These are phyloP conservation scores for Avena eriantha DNA, from an alignment of 176 grass and related monocot species.

Conservation along the genomic window DNA sequence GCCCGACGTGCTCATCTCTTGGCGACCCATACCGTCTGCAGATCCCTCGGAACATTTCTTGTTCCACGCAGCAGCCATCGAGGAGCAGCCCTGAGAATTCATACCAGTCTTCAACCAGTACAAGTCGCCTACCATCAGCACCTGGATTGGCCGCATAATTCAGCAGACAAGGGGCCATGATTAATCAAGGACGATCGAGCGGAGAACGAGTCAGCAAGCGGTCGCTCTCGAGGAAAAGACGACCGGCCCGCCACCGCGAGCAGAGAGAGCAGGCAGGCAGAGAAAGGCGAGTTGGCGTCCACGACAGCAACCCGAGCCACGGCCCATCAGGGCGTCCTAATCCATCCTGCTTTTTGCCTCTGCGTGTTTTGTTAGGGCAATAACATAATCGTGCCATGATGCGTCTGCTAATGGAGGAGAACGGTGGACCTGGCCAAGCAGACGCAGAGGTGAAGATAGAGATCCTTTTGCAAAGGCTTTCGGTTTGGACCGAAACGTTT, in stretches of 20 bases:
- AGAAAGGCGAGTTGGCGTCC: background rate
- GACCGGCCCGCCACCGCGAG: slow-evolving; percentile 39
- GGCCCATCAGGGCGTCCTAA: background rate
- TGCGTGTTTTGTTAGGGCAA: background rate
- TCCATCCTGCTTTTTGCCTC: background rate
- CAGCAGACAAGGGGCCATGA: background rate
- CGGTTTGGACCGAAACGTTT: slow-evolving; percentile 5
- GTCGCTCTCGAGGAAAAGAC: slow-evolving; percentile 8
- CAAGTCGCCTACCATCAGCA: slow-evolving; percentile 33
- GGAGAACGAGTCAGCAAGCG: slow-evolving; percentile 8
- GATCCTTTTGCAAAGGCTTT: background rate
- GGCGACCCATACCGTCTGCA: background rate
- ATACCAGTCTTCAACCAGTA: background rate
- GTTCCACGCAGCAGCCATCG: background rate
- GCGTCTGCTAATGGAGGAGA: slow-evolving; percentile 10
- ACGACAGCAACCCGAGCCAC: slow-evolving; percentile 37
- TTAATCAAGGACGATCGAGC: background rate
- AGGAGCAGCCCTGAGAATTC: background rate
- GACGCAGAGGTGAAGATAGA: background rate
- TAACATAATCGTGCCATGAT: background rate
- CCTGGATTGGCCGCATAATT: too few species aligned
- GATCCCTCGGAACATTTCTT: background rate
- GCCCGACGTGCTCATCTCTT: background rate
- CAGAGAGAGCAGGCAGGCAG: background rate
- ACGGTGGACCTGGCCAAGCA: background rate